Conservation (phyloP, 164 flowering plant species). For the Chloranthus sessilifolius region DNA sequence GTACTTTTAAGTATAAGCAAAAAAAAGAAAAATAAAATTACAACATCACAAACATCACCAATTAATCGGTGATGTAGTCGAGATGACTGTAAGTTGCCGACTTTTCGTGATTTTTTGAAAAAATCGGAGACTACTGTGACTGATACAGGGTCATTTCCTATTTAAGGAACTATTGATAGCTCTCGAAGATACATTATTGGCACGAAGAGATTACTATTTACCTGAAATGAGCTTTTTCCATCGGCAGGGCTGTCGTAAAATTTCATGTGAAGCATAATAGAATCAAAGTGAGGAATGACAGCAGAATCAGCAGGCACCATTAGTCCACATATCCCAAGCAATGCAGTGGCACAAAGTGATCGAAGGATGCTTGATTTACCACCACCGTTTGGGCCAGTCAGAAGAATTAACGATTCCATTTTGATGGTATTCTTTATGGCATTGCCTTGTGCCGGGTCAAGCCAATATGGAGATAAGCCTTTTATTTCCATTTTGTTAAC, state of each 20-base stretch:
- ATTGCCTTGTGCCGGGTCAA: conserved; percentile 76
- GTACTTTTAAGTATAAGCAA: no score
- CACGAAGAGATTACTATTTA: conserved; percentile 10
- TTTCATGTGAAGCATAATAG: conserved; percentile 97
- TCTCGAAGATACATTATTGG: background rate
- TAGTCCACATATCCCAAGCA: conserved; percentile 93
- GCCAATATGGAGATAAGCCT: conserved; percentile 93
- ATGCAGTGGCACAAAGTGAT: conserved; percentile 86
- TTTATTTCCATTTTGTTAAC: conserved; percentile 47
- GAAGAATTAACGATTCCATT: conserved; percentile 81
- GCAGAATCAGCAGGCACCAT: conserved; percentile 97
- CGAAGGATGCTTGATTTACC: conserved; percentile 97
- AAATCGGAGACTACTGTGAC: no score
- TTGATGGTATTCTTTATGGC: conserved; percentile 72
- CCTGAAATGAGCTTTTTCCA: conserved; percentile 98
- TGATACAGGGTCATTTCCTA: no score
- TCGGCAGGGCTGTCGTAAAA: conserved; percentile 98
- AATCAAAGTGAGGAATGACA: conserved; percentile 84
- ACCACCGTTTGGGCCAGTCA: conserved; percentile 99
- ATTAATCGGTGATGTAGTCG: no score
- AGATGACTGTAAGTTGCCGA: no score
- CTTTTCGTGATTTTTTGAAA: no score
- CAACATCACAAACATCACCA: no score
- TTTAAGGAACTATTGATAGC: background rate
- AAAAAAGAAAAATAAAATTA: no score